Evolutionary conservation across 2,329 filamentous ascomycete species (phyloP), one percentile per base, ranked within the genome.

Genomic region (Ceratocystis huliohia): DNA sequence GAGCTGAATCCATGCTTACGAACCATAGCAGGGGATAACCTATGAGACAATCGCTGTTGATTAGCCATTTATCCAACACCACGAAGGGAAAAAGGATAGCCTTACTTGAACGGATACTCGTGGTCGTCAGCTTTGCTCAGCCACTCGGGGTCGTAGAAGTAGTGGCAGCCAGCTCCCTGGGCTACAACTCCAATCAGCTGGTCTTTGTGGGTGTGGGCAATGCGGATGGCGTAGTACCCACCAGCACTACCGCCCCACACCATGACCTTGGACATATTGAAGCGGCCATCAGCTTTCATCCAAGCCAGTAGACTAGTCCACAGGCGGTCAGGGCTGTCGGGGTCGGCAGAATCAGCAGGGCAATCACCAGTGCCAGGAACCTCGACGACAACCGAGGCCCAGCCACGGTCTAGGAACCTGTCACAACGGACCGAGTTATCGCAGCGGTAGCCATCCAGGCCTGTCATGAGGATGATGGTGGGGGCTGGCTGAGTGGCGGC

Each of bases 231-330:
- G 74, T 88, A 87, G 77, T 88, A 88, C 0, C 86, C 86, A 37
- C 86, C 86, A 0, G 81, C 79, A 69, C 82, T 85, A 44, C 88
- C 75, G 0, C 86, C 86, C 85, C 86, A 88, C 61, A 80, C 82
- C 68, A 85, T 74, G 6, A 89, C 75, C 44, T 78, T 79, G 1
- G 71, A 70, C 78, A 81, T 81, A 72, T 88, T 80, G 70, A 88
- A 84, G 37, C 76, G 72, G 1, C 76, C 74, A 63, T 82, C 75
- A 2, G 72, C 67, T 1, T 72, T 74, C 78, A 87, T 76, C 81
- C 85, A 88, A 44, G 80, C 80, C 2, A 89, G 74, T 37, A 88
- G 75, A 68, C 82, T 84, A 37, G 79, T 79, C 80, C 84, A 87
- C 48, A 88, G 74, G 1, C 86, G 78, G 71, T 89, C 87, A 0